Percentiles rank a stretch among this genome's conserved stretches.
phyloP scores from a whole-genome alignment of 148 eudicot species.

The Cornus kousa region DNA sequence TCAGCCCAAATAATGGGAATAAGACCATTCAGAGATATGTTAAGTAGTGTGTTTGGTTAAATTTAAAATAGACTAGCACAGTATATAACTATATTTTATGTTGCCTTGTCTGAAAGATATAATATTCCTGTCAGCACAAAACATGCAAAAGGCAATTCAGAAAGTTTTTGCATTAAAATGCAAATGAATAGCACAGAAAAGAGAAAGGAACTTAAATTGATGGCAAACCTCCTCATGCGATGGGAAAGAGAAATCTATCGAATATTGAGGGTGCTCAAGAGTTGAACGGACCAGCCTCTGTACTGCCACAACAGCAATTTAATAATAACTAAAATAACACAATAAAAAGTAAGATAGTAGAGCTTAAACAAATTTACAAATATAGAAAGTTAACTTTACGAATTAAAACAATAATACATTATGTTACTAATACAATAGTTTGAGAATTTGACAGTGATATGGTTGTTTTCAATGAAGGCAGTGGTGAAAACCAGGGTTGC shows the following conservation, averaged over 20 bases:
- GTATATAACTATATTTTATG: background rate
- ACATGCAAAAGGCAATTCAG: background rate
- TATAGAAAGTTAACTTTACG: background rate
- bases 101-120: background rate
- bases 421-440: background rate
- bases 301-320: slow-evolving; percentile 35
- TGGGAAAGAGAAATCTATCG: slow-evolving; percentile 64
- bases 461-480: background rate
- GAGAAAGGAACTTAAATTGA: background rate
- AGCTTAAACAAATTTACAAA: background rate
- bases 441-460: background rate
- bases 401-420: background rate
- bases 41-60: background rate
- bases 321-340: slow-evolving; percentile 17
- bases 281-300: slow-evolving; percentile 82
- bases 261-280: slow-evolving; percentile 60
- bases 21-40: background rate
- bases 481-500: background rate
- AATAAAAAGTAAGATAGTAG: background rate
- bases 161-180: background rate
- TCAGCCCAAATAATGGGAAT: background rate
- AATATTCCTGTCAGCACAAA: background rate
- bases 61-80: background rate
- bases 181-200: background rate
- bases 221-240: slow-evolving; percentile 73